Percentiles rank a stretch among this genome's conserved stretches.
phyloP scores from a whole-genome alignment of 306 rosid species.

The Glycine tomentella region DNA sequence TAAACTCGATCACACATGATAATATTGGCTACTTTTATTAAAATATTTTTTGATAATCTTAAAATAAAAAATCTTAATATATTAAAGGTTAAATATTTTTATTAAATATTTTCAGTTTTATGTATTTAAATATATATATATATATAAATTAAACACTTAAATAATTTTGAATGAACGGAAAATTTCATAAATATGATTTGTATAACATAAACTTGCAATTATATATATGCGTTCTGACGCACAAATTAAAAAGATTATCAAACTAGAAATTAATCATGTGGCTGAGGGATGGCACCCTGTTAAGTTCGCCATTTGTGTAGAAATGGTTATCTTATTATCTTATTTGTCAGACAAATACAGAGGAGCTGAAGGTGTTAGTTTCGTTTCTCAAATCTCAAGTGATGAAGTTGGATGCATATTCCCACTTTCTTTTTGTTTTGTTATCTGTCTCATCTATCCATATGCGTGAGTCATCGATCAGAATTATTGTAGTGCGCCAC shows the following conservation, averaged over 20 bases:
- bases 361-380: neutral
- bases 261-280: too few relatives aligned
- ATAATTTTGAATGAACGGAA: neutral
- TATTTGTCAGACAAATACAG: slow-evolving; percentile 13
- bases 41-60: too few relatives aligned
- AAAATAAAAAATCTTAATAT: too few relatives aligned
- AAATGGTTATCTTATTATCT: slow-evolving; percentile 40
- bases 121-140: neutral
- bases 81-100: too few relatives aligned
- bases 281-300: slow-evolving; percentile 17
- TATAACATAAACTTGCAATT: neutral
- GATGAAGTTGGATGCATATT: neutral
- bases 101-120: neutral
- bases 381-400: neutral
- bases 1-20: too few relatives aligned
- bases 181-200: neutral
- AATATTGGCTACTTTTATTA: too few relatives aligned
- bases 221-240: too few relatives aligned
- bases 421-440: neutral
- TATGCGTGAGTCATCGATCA: neutral
- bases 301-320: slow-evolving; percentile 35
- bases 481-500: slow-evolving; percentile 45
- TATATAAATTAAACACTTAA: neutral
- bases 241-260: too few relatives aligned
- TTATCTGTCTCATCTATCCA: neutral